Conservation (phyloP, 129 eudicot genomes). For the Rutidosis leptorrhynchoides region DNA sequence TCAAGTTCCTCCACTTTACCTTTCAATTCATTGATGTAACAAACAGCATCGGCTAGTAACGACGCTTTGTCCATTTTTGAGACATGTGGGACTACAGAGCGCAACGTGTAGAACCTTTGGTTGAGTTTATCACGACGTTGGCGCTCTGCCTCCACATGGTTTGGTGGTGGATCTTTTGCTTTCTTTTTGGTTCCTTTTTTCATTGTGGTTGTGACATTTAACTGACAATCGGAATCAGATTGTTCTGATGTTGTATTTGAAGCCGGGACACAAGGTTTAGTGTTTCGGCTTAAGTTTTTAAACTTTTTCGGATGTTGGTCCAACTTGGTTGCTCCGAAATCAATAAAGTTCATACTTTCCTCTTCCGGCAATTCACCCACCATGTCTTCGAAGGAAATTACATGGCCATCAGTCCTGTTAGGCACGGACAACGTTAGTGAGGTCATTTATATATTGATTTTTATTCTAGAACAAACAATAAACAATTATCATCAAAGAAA, state of each 20-base stretch:
- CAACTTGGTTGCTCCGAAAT: neutral
- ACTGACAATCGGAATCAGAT: constrained; percentile 47
- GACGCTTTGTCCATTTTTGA: constrained; percentile 81
- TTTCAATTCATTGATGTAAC: constrained; percentile 61
- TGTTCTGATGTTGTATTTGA: constrained; percentile 27
- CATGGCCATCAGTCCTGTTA: neutral
- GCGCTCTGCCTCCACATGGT: constrained; percentile 80
- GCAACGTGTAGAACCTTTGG: constrained; percentile 65
- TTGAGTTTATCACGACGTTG: constrained; percentile 74
- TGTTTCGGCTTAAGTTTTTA: neutral
- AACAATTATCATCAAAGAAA: too few species aligned
- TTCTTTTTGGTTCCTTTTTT: constrained; percentile 34
- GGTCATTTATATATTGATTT: neutral
- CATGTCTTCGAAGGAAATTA: constrained; percentile 16
- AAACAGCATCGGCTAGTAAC: constrained; percentile 57
- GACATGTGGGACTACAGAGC: constrained; percentile 72
- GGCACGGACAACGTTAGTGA: neutral
- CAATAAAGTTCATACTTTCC: constrained; percentile 11
- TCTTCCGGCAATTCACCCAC: constrained; percentile 21
- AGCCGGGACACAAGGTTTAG: neutral
- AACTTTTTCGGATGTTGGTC: neutral
- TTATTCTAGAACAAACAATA: too few species aligned
- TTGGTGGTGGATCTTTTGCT: constrained; percentile 33
- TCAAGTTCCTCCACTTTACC: constrained; percentile 46
- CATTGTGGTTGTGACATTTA: constrained; percentile 3